phyloP scores from a whole-genome alignment of 108 stramenopile genomes.

The Cyclotella distinguenda region DNA sequence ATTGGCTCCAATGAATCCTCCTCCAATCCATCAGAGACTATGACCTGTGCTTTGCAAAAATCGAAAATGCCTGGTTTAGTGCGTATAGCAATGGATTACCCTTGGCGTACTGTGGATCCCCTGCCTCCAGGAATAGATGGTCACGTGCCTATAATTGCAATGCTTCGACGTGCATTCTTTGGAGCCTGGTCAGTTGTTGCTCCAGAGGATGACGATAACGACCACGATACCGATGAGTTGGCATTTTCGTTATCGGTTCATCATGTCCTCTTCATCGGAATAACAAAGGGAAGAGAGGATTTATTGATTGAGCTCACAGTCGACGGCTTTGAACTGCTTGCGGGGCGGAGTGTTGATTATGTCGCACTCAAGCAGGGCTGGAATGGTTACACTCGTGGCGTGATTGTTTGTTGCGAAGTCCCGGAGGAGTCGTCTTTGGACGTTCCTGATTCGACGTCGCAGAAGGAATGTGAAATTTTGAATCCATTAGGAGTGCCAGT shows the following conservation, averaged over 20 bases:
- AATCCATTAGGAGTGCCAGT: slow-evolving; percentile 11
- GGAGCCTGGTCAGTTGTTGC: slow-evolving; percentile 23
- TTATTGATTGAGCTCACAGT: slow-evolving; percentile 74
- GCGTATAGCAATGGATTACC: slow-evolving; percentile 52
- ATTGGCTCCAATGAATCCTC: slow-evolving; percentile 26
- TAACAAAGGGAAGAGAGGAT: slow-evolving; percentile 68
- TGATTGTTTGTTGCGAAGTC: slow-evolving; percentile 72
- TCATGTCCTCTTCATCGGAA: slow-evolving; percentile 57
- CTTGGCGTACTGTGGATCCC: slow-evolving; percentile 40
- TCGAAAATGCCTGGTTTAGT: slow-evolving; percentile 23
- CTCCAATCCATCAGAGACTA: background rate
- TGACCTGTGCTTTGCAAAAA: slow-evolving; percentile 1
- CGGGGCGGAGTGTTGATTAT: slow-evolving; percentile 46
- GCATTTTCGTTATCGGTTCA: slow-evolving; percentile 30
- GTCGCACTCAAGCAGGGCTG: slow-evolving; percentile 51
- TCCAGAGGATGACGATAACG: slow-evolving; percentile 4
- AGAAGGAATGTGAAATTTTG: slow-evolving; percentile 20
- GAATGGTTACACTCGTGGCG: slow-evolving; percentile 73
- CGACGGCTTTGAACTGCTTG: slow-evolving; percentile 60
- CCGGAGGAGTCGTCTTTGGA: too few species aligned
- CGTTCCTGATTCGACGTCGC: too few species aligned
- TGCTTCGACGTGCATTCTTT: slow-evolving; percentile 61
- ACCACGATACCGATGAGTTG: slow-evolving; percentile 34
- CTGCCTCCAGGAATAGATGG: slow-evolving; percentile 17
- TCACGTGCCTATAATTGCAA: slow-evolving; percentile 46